Percentiles rank a stretch among this genome's conserved stretches.
Evolutionary conservation across 1,284 basidiomycete genomes (phyloP).

Genomic region (Papiliotrema fonsecae): DNA sequence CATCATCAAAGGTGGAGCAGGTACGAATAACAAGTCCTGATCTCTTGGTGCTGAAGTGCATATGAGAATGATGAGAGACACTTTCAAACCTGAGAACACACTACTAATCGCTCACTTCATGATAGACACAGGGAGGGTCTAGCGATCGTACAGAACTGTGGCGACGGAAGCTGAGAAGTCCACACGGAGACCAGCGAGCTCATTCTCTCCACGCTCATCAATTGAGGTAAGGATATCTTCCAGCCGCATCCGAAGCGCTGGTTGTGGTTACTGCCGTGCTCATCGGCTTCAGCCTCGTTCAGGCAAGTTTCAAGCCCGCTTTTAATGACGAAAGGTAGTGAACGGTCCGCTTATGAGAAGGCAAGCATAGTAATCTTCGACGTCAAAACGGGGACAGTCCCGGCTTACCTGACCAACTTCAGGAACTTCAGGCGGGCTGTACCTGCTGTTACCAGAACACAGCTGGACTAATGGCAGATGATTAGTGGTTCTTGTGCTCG

Average conservation of each 20-base stretch:
- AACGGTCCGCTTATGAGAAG: slow-evolving; percentile 1
- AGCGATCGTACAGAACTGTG: slow-evolving; percentile 13
- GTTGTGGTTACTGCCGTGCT: slow-evolving; percentile 24
- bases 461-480: slow-evolving; percentile 24
- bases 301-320: slow-evolving; percentile 9
- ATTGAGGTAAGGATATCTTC: background rate
- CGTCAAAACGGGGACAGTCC: slow-evolving; percentile 37
- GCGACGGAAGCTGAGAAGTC: slow-evolving; percentile 24
- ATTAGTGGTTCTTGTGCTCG: slow-evolving; percentile 25
- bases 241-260: slow-evolving; percentile 22
- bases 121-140: background rate
- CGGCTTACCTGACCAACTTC: slow-evolving; percentile 81
- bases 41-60: too few species aligned
- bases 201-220: background rate
- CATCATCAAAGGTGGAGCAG: too few species aligned
- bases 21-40: too few species aligned
- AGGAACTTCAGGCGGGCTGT: slow-evolving; percentile 30
- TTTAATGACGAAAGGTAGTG: background rate
- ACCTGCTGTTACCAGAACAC: background rate
- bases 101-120: background rate
- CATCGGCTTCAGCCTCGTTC: slow-evolving; percentile 25
- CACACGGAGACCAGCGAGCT: slow-evolving; percentile 30
- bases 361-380: slow-evolving; percentile 15
- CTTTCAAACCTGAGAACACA: background rate
- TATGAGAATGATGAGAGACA: too few species aligned